phyloP scores from a whole-genome alignment of 2,329 filamentous ascomycete genomes.

The Nigrospora sphaerica region DNA sequence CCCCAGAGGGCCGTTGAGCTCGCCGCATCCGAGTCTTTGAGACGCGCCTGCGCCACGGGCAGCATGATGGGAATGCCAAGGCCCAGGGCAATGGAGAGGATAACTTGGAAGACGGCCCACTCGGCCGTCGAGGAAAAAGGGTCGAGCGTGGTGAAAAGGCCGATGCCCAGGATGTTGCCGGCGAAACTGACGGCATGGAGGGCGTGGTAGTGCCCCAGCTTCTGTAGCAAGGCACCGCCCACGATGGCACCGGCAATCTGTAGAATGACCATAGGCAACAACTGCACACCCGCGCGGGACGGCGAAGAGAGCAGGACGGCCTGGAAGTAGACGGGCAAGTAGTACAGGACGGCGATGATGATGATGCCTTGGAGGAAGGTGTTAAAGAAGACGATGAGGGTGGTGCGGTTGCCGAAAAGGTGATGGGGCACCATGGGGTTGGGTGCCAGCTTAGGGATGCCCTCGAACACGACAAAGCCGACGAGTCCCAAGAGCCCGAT shows the following conservation, averaged over 20 bases:
- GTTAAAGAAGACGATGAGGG: constrained; percentile 16
- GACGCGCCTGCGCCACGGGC: constrained; percentile 28
- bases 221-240: constrained; percentile 19
- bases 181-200: constrained; percentile 29
- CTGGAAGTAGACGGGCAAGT: constrained; percentile 50
- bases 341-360: constrained; percentile 26
- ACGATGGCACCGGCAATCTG: constrained; percentile 13
- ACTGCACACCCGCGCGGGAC: constrained; percentile 49
- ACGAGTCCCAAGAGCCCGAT: constrained; percentile 28
- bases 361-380: constrained; percentile 30
- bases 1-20: constrained; percentile 24
- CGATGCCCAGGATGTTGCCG: constrained; percentile 31
- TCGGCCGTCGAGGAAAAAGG: constrained; percentile 18
- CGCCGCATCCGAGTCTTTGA: constrained; percentile 20
- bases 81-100: constrained; percentile 28
- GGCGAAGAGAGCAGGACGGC: constrained; percentile 52
- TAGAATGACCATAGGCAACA: constrained; percentile 8
- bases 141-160: constrained; percentile 29
- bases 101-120: constrained; percentile 28
- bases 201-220: constrained; percentile 23
- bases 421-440: constrained; percentile 27
- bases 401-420: constrained; percentile 37
- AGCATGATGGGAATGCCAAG: constrained; percentile 26
- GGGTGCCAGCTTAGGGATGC: constrained; percentile 7
- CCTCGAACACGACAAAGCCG: constrained; percentile 25